Base-by-base conservation (phyloP, 331 rosid genomes). In the Dryas integrifolia region DNA sequence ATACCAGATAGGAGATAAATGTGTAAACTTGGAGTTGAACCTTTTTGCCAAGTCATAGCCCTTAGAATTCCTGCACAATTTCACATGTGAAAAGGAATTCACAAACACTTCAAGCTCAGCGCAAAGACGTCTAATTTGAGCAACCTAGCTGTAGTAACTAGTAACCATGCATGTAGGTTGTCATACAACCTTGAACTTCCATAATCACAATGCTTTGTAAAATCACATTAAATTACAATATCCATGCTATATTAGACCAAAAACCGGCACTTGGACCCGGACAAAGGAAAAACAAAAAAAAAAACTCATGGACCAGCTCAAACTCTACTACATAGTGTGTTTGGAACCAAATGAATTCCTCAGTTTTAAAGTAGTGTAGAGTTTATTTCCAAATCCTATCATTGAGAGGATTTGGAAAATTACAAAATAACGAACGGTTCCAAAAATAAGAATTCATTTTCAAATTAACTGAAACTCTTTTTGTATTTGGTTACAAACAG, bases 1-100 rank as follows among this genome's bases (percentile, higher is more conserved):
- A 69, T 95, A 95, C 98, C 97, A 95, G 18, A 91, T 85, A 7
- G 96, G 98, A 47, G 98, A 89, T 82, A 95, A 65, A 82, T 95
- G 98, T 10, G 97, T 91, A 70, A 89, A 91, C 83, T 91, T 95
- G 69, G 93, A 89, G 77, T 87, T 95, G 82, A 95, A 89, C 79
- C 76, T 81, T 80, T 95, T 95, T 1, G 96, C 97, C 80, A 87
- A 58, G 40, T 91, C 97, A 82, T 91, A 91, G 66, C 98, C 98
- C 81, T 6, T 79, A 41, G 97, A 89, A 66, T 95, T 95, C 98
- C 97, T 95, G 96, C 86, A 73, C 69, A 46, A 74, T 68, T 77
- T 48, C 73, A 68, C 40, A 69, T 12, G 55, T 55, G 58, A 60
- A 16, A 35, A 67, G 57, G 26, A 72, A 43, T 14, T 62, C 24